Evolutionary conservation across 2,329 filamentous ascomycete species (phyloP), one percentile per base, ranked within the genome.

Genomic region (Stagonosporopsis chrysanthemi): DNA sequence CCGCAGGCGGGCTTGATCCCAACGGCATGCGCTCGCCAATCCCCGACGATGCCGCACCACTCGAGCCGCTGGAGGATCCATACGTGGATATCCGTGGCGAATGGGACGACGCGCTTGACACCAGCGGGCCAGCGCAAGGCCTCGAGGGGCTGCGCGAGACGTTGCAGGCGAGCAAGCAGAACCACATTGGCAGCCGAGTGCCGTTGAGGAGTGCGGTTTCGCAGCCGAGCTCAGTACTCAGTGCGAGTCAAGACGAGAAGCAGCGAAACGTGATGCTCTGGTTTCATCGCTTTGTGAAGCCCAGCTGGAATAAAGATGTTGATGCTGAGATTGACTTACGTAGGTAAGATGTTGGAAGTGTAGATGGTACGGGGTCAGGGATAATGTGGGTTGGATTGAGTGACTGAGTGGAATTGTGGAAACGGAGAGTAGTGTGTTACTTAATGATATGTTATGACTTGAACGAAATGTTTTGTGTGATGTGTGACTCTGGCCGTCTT

Each of bases 221-320:
- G 12, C 31, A 33, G 31, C 14, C 31, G 14, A 33, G 31, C 6
- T 33, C 31, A 14, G 14, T 15, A 14, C 31, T 33, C 23, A n/a
- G 7, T 43, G 24, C 24, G 23, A n/a, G 40, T 17, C 12, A 24
- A 4, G 22, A 41, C 15, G 39, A 22, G n/a, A 31, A 26, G 24
- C 52, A 50, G 41, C 33, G 33, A 0, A 28, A n/a, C 12, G 36
- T 52, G 28, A 3, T 47, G 36, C 24, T 36, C 6, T 56, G 54
- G 54, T 56, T 56, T 23, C 29, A 56, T 5, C 17, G 47, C 4
- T 42, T 12, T 28, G 47, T 56, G 2, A 52, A 28, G 31, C 54
- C 54, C n/a, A 56, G 54, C 24, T 36, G 48, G 38, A 38, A 41
- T 6, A 47, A 41, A 23, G 17, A 52, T n/a, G 48, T 56, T 14